These are phyloP conservation scores for Salvia hispanica DNA, from an alignment of 257 asterid genomes.

Conservation along the genomic window DNA sequence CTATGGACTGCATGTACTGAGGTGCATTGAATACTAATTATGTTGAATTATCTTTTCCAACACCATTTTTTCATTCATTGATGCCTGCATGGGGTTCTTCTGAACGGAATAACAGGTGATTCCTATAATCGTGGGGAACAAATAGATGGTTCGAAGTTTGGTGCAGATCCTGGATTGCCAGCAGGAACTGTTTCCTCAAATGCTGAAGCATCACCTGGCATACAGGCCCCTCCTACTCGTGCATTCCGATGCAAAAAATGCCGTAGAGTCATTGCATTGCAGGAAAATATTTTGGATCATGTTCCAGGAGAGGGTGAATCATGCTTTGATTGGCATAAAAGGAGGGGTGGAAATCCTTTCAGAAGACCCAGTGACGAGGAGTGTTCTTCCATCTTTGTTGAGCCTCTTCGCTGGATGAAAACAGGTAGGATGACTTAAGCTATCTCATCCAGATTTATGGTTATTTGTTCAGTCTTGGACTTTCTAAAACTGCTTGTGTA, in stretches of 20 bases:
- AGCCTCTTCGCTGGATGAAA: conserved; percentile 98
- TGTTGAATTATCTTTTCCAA: background rate
- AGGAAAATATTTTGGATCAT: conserved; percentile 77
- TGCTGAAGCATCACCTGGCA: conserved; percentile 41
- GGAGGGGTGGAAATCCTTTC: conserved; percentile 75
- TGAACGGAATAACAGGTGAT: conserved; percentile 59
- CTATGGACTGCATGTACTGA: background rate
- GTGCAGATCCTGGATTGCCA: conserved; percentile 81
- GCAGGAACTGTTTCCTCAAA: conserved; percentile 45
- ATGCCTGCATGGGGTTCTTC: background rate
- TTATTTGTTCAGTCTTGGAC: too few relatives aligned
- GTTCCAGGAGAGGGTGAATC: conserved; percentile 94
- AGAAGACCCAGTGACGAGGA: conserved; percentile 55
- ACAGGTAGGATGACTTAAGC: conserved; percentile 51
- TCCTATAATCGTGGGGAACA: conserved; percentile 89
- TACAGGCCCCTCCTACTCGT: conserved; percentile 42
- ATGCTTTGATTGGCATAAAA: conserved; percentile 80
- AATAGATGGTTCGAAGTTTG: conserved; percentile 72
- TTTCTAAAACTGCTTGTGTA: too few relatives aligned
- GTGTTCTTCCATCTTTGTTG: conserved; percentile 88
- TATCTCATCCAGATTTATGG: background rate
- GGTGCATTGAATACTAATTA: background rate
- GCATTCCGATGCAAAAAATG: conserved; percentile 95
- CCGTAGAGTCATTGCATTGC: conserved; percentile 81
- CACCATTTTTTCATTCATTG: conserved; percentile 14